phyloP scores from a whole-genome alignment of 768 basidiomycete genomes.

The Suillus alpinus region DNA sequence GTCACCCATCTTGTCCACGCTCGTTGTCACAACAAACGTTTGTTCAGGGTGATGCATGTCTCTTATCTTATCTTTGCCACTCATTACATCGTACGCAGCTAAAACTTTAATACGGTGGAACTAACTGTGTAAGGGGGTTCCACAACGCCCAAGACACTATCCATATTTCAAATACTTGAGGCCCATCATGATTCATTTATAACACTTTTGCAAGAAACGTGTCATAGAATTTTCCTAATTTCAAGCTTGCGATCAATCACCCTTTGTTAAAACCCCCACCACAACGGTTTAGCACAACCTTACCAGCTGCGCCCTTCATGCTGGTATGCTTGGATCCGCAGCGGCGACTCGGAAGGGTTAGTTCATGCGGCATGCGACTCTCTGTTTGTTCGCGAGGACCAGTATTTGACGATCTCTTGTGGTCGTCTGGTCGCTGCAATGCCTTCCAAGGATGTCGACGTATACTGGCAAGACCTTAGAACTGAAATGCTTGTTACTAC shows the following conservation, averaged over 20 bases:
- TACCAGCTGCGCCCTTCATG: neutral
- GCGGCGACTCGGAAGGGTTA: neutral
- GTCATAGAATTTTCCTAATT: too few relatives aligned
- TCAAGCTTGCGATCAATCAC: neutral
- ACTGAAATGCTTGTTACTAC: neutral
- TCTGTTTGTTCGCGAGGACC: neutral
- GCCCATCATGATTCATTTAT: neutral
- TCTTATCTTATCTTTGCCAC: slow-evolving; percentile 4
- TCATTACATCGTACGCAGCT: neutral
- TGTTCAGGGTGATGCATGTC: neutral
- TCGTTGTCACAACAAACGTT: neutral
- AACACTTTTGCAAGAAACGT: neutral
- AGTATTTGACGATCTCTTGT: neutral
- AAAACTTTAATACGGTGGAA: neutral
- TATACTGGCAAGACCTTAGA: neutral
- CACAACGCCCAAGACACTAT: neutral
- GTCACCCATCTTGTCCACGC: neutral
- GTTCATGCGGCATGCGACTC: neutral
- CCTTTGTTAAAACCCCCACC: neutral
- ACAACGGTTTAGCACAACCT: neutral
- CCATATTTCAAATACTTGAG: neutral
- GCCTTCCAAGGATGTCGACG: neutral
- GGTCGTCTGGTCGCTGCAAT: neutral
- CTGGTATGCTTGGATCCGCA: neutral
- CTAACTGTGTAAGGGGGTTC: neutral